Evolutionary conservation across 345 rosid genomes (phyloP).

Genomic region (Raphanus raphanistrum): DNA sequence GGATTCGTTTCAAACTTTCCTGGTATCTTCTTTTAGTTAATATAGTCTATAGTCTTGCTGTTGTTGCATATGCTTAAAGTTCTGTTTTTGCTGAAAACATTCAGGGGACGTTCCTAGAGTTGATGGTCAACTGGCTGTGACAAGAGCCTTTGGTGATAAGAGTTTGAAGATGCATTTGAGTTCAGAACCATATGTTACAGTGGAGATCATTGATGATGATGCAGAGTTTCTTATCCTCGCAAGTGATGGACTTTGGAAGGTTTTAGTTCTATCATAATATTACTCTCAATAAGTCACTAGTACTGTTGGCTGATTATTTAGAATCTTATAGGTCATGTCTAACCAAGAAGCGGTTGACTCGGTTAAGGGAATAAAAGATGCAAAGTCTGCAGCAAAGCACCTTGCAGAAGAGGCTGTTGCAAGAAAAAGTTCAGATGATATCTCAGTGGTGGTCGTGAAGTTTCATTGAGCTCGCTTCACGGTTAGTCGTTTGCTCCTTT

Average conservation of each 20-base stretch:
- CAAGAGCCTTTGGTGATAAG: background rate
- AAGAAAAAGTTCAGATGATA: conserved; percentile 81
- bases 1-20: background rate
- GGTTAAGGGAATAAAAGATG: conserved; percentile 65
- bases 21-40: background rate
- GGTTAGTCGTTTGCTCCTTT: conserved; percentile 35
- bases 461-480: conserved; percentile 43
- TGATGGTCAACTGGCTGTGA: background rate
- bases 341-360: conserved; percentile 85
- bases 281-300: background rate
- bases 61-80: background rate
- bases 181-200: background rate
- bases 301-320: conserved; percentile 11
- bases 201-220: background rate
- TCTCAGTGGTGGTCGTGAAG: conserved; percentile 78
- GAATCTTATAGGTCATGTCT: conserved; percentile 63
- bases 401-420: conserved; percentile 79
- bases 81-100: background rate
- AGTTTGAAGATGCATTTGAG: background rate
- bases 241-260: background rate
- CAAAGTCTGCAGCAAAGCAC: conserved; percentile 78
- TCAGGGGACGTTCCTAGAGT: background rate
- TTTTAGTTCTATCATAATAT: background rate
- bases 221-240: background rate
- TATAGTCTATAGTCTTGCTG: background rate